These are phyloP conservation scores for Lyophyllum decastes DNA, from an alignment of 768 basidiomycete species.

Conservation along the genomic window DNA sequence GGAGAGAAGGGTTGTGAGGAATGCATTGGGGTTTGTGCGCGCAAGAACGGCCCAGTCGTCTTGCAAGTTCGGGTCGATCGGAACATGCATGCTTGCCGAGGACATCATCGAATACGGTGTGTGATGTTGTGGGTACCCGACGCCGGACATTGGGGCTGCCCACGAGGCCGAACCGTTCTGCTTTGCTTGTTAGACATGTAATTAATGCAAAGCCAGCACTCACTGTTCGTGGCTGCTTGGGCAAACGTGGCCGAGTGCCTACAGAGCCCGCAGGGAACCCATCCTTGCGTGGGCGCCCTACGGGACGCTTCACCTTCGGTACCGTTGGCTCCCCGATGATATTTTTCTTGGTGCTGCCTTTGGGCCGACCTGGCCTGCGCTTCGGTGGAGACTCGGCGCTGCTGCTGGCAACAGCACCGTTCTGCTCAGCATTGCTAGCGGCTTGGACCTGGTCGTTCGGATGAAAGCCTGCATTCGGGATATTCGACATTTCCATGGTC, in stretches of 20 bases:
- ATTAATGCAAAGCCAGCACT: neutral
- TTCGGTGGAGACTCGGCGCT: conserved; percentile 33
- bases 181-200: neutral
- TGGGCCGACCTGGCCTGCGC: conserved; percentile 75
- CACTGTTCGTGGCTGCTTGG: conserved; percentile 11
- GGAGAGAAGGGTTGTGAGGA: conserved; percentile 57
- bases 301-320: conserved; percentile 72
- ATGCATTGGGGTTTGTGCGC: conserved; percentile 53
- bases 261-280: conserved; percentile 79
- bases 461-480: conserved; percentile 12
- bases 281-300: conserved; percentile 80
- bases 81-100: conserved; percentile 16
- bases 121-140: conserved; percentile 10
- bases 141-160: conserved; percentile 1
- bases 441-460: conserved; percentile 9
- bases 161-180: neutral
- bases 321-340: conserved; percentile 34
- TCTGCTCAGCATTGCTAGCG: conserved; percentile 1
- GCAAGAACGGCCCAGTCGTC: conserved; percentile 70
- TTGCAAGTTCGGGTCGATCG: conserved; percentile 55
- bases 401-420: neutral
- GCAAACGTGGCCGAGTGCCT: conserved; percentile 33
- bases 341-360: conserved; percentile 77
- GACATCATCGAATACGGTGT: neutral
- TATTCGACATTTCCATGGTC: conserved; percentile 18